Base-by-base conservation (phyloP, 2,329 filamentous ascomycete species). In the Myotisia sp. region DNA sequence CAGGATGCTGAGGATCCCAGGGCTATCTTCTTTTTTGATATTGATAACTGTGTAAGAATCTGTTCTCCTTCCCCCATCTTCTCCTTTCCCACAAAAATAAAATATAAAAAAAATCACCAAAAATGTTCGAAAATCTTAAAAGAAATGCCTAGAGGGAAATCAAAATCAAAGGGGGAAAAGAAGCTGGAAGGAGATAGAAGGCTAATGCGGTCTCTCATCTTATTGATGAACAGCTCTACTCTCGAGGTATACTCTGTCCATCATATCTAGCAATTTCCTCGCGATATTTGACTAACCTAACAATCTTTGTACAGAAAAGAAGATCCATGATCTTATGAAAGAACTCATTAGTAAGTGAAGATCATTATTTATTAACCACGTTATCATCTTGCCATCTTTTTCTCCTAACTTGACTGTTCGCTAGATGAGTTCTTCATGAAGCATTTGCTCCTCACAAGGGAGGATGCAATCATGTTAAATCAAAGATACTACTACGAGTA, bases 401-500 rank as follows among this genome's bases (percentile, higher is more conserved):
- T 13, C n/a, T 13, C 7, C 24, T 67, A 72, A 47, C 50, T 64
- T 40, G 73, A 72, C 53, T 75, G 21, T 36, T 14, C 16, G 4
- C 5, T 14, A 70, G 69, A 76, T 51, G 53, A 64, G 37, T 77
- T 74, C 53, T 76, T 77, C 48, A 56, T 68, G 43, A 63, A 59
- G 34, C 84, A 94, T 54, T 71, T 95, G 3, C 71, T 75, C 14
- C 64, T 95, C 2, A 68, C 72, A 1, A 65, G 68, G 46, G 69
- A 83, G 36, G 87, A 95, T 39, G 90, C 90, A n/a, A 74, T 74
- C 40, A 71, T 77, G 48, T 72, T 98, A 17, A 90, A 95, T 58
- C 68, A 75, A 55, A 81, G 86, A 48, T 98, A 98, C 64, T 98
- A 95, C 64, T 79, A 76, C 50, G 85, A 82, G 55, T 98, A 98